Evolutionary conservation across 2,329 filamentous ascomycete genomes (phyloP), one percentile per base, ranked within the genome.

Genomic region (Aspergillus ustus): DNA sequence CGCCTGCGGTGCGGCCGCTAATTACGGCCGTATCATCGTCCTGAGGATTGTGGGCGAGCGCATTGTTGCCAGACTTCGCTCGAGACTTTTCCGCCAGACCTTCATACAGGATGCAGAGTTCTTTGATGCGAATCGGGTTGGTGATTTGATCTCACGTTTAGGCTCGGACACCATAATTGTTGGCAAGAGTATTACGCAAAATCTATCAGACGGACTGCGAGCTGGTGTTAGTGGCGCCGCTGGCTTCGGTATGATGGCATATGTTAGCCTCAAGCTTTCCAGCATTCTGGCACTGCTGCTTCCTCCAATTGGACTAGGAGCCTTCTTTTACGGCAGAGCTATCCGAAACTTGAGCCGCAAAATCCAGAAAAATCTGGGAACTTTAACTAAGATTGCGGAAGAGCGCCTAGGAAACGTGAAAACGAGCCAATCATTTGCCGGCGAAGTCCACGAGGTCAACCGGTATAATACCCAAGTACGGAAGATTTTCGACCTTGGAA

Each of bases 81-180:
- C 93, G 17, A 91, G 92, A 73, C 87, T 99, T 4, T 99, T 96
- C 80, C 88, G 92, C 67, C 88, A 91, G 66, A 99, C 95, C 0
- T 96, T 96, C 70, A 85, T 95, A n/a, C 95, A 99, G 76, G 95
- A 99, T 76, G 95, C 95, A 61, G 95, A 98, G 73, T 99, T 99
- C 81, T 99, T 99, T 73, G 95, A 99, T 75, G 95, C 95, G 44
- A 99, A 99, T 79, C 87, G 95, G 28, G 93, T 97, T 28, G 95
- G 95, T 75, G 95, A 99, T 75, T 82, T 99, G 69, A 97, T 99
- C 72, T 98, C 94, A 43, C 90, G 96, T 43, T 87, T 99, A 50
- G 93, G 94, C 71, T 96, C 93, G 2, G 96, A 99, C 76, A 97
- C 95, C 0, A 92, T 98, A 72, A 96, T 99, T 72, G 95, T 99